A percentile compares a stretch with the other conserved stretches of the same genome.
Conservation (phyloP, 2,329 filamentous ascomycete genomes). For the Sporothrix sp. region DNA sequence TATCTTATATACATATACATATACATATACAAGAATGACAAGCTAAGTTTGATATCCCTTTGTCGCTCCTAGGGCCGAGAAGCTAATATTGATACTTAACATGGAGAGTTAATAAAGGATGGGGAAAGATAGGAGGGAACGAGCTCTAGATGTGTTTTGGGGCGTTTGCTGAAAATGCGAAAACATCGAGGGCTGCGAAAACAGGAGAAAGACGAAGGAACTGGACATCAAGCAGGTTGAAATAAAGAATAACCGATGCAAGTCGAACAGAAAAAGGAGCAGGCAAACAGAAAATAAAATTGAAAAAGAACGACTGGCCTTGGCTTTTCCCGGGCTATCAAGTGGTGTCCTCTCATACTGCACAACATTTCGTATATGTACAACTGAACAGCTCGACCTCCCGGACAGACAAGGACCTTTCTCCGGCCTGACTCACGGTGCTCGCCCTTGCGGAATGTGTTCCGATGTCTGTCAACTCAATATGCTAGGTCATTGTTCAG, state of each 20-base stretch:
- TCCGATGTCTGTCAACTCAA: too few relatives aligned
- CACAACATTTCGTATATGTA: too few relatives aligned
- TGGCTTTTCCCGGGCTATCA: too few relatives aligned
- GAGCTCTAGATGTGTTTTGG: not conserved
- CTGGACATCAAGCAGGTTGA: not conserved
- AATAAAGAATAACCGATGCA: not conserved
- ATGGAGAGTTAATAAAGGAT: not conserved
- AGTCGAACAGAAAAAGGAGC: not conserved
- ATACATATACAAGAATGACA: too few relatives aligned
- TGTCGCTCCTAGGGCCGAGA: constrained; percentile 2
- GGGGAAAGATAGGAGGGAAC: not conserved
- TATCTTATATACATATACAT: too few relatives aligned
- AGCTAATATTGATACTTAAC: too few relatives aligned
- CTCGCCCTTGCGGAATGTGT: not conserved
- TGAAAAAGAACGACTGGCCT: not conserved
- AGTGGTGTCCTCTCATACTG: too few relatives aligned
- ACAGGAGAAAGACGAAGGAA: not conserved
- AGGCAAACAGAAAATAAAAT: not conserved
- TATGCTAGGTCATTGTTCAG: too few relatives aligned
- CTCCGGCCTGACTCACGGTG: not conserved
- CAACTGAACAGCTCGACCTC: too few relatives aligned
- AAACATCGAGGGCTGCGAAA: not conserved
- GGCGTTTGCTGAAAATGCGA: not conserved
- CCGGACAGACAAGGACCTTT: too few relatives aligned
- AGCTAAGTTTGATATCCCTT: not conserved